These are phyloP conservation scores for Neurospora sp. DNA, from an alignment of 495 filamentous ascomycete genomes.

Conservation along the genomic window DNA sequence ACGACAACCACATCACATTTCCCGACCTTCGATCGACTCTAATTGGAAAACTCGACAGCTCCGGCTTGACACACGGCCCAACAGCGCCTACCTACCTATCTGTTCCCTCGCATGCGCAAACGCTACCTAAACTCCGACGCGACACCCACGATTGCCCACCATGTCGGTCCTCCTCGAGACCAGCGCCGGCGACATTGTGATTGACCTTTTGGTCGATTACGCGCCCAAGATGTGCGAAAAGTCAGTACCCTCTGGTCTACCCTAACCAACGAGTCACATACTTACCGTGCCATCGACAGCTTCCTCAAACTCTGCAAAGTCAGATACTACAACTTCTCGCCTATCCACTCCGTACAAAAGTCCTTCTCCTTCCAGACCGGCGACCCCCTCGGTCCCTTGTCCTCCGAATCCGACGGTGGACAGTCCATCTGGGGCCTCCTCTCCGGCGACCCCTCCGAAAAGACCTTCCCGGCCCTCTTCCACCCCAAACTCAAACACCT, in stretches of 20 bases:
- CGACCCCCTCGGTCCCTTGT: slow-evolving; percentile 79
- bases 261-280: slow-evolving; percentile 7
- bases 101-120: neutral
- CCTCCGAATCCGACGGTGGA: slow-evolving; percentile 77
- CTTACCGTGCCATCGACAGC: slow-evolving; percentile 51
- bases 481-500: slow-evolving; percentile 76
- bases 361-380: slow-evolving; percentile 93
- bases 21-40: neutral
- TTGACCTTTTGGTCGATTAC: slow-evolving; percentile 79
- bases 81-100: neutral
- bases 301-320: slow-evolving; percentile 96
- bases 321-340: slow-evolving; percentile 97
- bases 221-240: slow-evolving; percentile 87
- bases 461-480: slow-evolving; percentile 74
- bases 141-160: slow-evolving; percentile 2
- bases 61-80: neutral
- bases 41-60: neutral
- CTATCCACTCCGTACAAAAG: slow-evolving; percentile 77
- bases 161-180: slow-evolving; percentile 82
- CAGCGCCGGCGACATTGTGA: slow-evolving; percentile 83
- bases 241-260: slow-evolving; percentile 38
- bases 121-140: neutral
- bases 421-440: slow-evolving; percentile 84
- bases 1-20: neutral
- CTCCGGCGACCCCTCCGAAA: slow-evolving; percentile 53